Base-by-base conservation (phyloP, 164 flowering plant species). In the Magnolia kwangsiensis region DNA sequence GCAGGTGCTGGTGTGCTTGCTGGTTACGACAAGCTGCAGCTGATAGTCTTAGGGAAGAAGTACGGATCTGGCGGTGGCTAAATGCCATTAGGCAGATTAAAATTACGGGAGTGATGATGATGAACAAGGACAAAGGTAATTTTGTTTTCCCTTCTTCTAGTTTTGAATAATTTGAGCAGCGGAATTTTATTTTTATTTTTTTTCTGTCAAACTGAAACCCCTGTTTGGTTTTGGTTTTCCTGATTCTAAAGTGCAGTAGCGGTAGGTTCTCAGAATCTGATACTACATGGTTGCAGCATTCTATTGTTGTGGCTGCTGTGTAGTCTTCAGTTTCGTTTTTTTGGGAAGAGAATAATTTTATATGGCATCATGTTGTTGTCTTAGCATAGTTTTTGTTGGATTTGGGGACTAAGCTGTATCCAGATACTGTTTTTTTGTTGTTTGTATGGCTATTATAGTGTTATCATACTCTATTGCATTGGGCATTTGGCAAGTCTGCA, bases 1-100 rank as follows among this genome's bases (percentile, higher is more conserved):
- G 89, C 89, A 18, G 89, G 89, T 80, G 89, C 88, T 55, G 88
- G 88, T 75, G 88, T 82, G 71, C 78, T 83, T 8, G 86, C 88
- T 13, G 86, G 88, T n/a, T 86, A 86, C 31, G 89, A 77, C 63
- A 77, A 77, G 75, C 51, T 77, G 74, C 79, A 77, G 75, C 19
- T 72, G 16, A 4, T 77, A 7, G 71, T 77, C 75, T 50, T 77
- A 0, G 79, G 79, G 31, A 77, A 77, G 79, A 77, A 77, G 63
- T 77, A 77, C 24, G 79, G 79, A 18, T 77, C 79, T 27, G 79
- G 79, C 7, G 79, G 75, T 7, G 71, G 79, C 63, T 24, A 37
- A 37, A 0, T 37, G 0, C 45, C 0, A 37, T 37, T 37, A 37
- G 45, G 45, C 45, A 2, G 76, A 68, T 66, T 63, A 74, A 74